Conservation (phyloP, 1,139 yeast genomes). For the Scheffersomyces quercinus region DNA sequence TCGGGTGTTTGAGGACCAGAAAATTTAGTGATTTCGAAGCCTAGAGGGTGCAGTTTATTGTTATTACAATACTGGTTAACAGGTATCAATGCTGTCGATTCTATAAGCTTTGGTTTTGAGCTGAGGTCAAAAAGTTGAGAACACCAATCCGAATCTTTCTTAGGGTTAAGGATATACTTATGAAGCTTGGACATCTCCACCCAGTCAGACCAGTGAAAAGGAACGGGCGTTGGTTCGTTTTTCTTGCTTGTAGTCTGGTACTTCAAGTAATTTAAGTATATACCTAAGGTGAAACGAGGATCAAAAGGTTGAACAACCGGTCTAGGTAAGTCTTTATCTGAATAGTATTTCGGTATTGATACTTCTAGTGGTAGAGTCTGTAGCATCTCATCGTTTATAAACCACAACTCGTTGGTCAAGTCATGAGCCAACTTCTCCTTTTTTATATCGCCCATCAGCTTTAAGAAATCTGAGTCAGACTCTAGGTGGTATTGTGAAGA, state of each 20-base stretch:
- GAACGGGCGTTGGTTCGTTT: slow-evolving; percentile 19
- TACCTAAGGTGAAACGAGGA: slow-evolving; percentile 22
- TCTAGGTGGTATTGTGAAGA: slow-evolving; percentile 21
- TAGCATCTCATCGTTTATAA: slow-evolving; percentile 14
- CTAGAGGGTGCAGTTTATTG: slow-evolving; percentile 19
- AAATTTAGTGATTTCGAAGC: slow-evolving; percentile 24
- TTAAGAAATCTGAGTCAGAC: slow-evolving; percentile 15
- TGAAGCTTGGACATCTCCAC: slow-evolving; percentile 32
- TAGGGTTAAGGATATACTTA: slow-evolving; percentile 21
- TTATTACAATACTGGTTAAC: slow-evolving; percentile 25
- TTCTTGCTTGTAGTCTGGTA: background rate
- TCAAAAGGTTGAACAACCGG: slow-evolving; percentile 21
- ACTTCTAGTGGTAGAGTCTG: slow-evolving; percentile 17
- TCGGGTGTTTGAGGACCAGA: slow-evolving; percentile 32
- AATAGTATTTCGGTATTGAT: slow-evolving; percentile 19
- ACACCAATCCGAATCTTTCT: slow-evolving; percentile 15
- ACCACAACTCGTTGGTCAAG: slow-evolving; percentile 28
- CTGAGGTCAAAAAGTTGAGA: slow-evolving; percentile 22
- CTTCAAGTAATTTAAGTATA: slow-evolving; percentile 12
- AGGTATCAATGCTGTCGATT: slow-evolving; percentile 14
- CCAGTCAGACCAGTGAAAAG: slow-evolving; percentile 50
- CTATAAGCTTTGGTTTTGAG: slow-evolving; percentile 1
- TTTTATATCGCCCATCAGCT: slow-evolving; percentile 13
- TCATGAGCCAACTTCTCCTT: slow-evolving; percentile 19
- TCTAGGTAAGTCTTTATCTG: slow-evolving; percentile 5